A percentile compares a stretch with the other conserved stretches of the same genome.
phyloP scores from a whole-genome alignment of 2,329 filamentous ascomycete genomes.

The Pezicula radicicola region DNA sequence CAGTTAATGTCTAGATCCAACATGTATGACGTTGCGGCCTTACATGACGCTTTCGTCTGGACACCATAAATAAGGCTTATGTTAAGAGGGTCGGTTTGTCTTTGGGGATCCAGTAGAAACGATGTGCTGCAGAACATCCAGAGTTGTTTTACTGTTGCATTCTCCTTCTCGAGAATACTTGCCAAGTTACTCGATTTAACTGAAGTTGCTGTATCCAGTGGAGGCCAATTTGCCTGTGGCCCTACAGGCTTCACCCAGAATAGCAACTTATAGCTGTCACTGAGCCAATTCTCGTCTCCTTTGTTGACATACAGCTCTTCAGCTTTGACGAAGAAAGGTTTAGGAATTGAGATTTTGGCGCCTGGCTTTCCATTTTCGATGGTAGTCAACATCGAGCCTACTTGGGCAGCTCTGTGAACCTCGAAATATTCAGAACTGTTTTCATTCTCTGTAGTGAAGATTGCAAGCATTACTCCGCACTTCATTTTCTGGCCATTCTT shows the following conservation, averaged over 20 bases:
- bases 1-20: constrained; percentile 17
- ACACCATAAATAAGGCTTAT: constrained; percentile 6
- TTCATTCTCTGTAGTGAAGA: constrained; percentile 16
- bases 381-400: constrained; percentile 7
- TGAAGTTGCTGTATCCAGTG: constrained; percentile 8
- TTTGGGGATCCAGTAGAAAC: constrained; percentile 1
- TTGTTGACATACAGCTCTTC: constrained; percentile 17
- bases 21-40: constrained; percentile 2
- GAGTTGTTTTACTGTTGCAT: constrained; percentile 5
- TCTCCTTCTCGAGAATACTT: constrained; percentile 1
- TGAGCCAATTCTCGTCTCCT: constrained; percentile 9
- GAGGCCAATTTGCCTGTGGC: constrained; percentile 18
- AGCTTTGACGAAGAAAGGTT: constrained; percentile 15
- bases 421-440: constrained; percentile 8
- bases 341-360: constrained; percentile 11
- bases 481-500: constrained; percentile 6
- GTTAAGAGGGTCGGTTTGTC: constrained; percentile 5
- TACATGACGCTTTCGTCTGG: constrained; percentile 2
- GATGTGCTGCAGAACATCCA: constrained; percentile 3
- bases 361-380: constrained; percentile 8
- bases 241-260: constrained; percentile 12
- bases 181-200: constrained; percentile 1
- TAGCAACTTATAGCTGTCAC: constrained; percentile 17
- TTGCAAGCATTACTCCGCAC: constrained; percentile 16
- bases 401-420: constrained; percentile 4